phyloP scores from a whole-genome alignment of 305 asterid species.

The Plantago coronopus region DNA sequence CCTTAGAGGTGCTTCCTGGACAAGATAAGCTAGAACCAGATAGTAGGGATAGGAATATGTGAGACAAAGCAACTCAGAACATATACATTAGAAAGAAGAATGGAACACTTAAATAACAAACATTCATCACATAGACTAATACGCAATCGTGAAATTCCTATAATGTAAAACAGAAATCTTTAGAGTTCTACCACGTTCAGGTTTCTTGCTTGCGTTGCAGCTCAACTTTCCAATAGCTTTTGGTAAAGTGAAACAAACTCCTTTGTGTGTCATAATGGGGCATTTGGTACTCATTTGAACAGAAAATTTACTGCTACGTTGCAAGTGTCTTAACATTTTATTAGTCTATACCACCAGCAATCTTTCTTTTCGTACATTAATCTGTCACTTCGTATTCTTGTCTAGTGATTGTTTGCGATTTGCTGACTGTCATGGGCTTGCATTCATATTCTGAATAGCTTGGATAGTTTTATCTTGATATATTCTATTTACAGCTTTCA shows the following conservation, averaged over 20 bases:
- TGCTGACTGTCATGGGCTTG: no score
- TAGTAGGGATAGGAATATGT: neutral
- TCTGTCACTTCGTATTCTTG: no score
- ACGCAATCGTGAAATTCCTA: constrained; percentile 19
- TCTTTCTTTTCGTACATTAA: no score
- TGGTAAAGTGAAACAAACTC: neutral
- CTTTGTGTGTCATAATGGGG: neutral
- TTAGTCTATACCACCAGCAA: no score
- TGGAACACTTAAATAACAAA: constrained; percentile 1
- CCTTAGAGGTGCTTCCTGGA: constrained; percentile 13
- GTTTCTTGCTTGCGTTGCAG: constrained; percentile 32
- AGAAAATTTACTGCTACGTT: neutral
- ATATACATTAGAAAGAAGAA: neutral
- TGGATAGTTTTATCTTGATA: no score
- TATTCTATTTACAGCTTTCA: no score
- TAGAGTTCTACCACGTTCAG: constrained; percentile 12
- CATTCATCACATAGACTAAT: constrained; percentile 18
- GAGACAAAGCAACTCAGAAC: neutral
- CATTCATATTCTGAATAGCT: no score
- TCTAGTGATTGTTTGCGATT: no score
- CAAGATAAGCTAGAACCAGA: neutral
- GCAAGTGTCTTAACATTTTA: no score
- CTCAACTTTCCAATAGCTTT: constrained; percentile 18
- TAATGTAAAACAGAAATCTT: constrained; percentile 9
- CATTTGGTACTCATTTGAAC: neutral